Conservation (phyloP, 495 filamentous ascomycete genomes). For the Oidiodendron maius region DNA sequence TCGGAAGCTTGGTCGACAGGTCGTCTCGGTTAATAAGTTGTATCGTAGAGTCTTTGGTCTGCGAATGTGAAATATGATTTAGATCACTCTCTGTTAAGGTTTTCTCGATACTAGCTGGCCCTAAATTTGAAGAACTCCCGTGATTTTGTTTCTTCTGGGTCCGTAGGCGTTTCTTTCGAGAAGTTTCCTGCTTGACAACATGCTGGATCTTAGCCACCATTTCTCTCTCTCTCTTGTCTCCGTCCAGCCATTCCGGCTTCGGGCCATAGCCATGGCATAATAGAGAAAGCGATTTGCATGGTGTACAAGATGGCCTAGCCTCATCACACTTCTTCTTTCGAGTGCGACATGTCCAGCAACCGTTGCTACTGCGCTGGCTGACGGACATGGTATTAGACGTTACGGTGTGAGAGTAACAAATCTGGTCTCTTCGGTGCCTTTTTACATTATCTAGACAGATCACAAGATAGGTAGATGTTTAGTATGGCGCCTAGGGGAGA, state of each 20-base stretch:
- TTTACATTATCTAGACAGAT: too few relatives aligned
- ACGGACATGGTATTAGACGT: too few relatives aligned
- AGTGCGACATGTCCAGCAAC: constrained; percentile 29
- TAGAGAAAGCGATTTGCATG: constrained; percentile 24
- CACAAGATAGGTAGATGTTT: too few relatives aligned
- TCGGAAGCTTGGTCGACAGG: neutral
- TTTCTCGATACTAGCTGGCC: neutral
- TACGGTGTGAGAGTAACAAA: too few relatives aligned
- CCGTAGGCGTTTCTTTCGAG: neutral
- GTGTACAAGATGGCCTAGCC: constrained; percentile 22
- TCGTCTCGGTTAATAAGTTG: neutral
- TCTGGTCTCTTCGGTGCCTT: too few relatives aligned
- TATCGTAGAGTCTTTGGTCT: neutral
- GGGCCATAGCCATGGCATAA: constrained; percentile 28
- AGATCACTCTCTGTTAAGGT: neutral
- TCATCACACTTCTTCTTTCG: constrained; percentile 36
- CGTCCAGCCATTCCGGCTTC: constrained; percentile 30
- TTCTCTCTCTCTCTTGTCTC: constrained; percentile 21
- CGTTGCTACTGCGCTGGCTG: too few relatives aligned
- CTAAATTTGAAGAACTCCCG: neutral
- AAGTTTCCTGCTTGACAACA: constrained; percentile 3
- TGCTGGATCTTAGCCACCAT: neutral
- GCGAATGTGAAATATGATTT: neutral
- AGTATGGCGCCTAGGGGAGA: too few relatives aligned
- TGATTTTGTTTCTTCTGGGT: neutral